Evolutionary conservation across 352 stramenopile genomes (phyloP).

Genomic region (Blastocystis hominis): DNA sequence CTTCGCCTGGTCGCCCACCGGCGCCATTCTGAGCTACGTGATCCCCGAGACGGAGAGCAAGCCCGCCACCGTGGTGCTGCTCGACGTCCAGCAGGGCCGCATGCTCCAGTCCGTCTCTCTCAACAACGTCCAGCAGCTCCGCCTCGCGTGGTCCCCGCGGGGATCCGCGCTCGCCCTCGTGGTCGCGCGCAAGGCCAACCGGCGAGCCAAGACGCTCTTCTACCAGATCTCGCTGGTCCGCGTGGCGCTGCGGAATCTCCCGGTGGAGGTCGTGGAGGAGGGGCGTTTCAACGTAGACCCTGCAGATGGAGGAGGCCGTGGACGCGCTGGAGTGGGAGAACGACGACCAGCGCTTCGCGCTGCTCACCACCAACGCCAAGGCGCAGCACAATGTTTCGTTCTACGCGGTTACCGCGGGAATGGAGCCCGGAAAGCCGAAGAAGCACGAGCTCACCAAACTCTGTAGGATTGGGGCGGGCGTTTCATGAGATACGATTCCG

Average conservation of each 20-base stretch:
- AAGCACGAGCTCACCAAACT: neutral
- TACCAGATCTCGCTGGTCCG: neutral
- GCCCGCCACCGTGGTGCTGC: neutral
- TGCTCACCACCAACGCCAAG: neutral
- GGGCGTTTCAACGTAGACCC: neutral
- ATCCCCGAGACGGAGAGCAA: neutral
- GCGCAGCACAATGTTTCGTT: neutral
- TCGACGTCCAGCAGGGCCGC: neutral
- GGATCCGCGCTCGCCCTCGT: neutral
- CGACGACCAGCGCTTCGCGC: neutral
- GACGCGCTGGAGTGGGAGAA: neutral
- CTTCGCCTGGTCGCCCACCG: conserved; percentile 5
- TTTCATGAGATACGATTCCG: neutral
- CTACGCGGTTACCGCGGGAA: neutral
- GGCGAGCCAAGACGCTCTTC: neutral
- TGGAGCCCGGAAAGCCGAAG: neutral
- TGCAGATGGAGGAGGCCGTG: neutral
- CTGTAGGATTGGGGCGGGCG: neutral
- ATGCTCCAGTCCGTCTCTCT: neutral
- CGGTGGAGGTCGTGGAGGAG: neutral
- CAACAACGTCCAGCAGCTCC: conserved; percentile 1
- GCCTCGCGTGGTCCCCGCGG: neutral
- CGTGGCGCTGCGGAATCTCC: neutral
- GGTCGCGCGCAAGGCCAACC: neutral
- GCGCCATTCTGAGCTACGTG: neutral